phyloP scores from a whole-genome alignment of 2,329 filamentous ascomycete genomes.

The Xylaria sp. region DNA sequence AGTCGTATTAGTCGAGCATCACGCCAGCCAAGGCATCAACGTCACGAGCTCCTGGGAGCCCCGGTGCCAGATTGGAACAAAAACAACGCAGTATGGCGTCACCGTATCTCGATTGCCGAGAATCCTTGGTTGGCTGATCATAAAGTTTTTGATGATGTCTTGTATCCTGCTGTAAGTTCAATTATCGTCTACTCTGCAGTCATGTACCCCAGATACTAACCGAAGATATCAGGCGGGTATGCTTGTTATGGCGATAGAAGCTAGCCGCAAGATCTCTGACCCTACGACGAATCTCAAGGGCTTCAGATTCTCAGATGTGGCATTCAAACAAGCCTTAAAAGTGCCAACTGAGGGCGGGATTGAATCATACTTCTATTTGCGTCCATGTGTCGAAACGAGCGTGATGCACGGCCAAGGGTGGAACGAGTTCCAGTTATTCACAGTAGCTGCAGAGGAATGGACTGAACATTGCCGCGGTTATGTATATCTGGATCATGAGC shows the following conservation, averaged over 20 bases:
- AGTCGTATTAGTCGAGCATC: constrained; percentile 38
- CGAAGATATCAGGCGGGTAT: constrained; percentile 40
- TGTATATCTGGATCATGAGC: constrained; percentile 32
- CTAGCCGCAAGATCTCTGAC: constrained; percentile 40
- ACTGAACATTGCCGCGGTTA: constrained; percentile 36
- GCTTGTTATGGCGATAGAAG: constrained; percentile 47
- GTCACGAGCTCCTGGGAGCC: constrained; percentile 45
- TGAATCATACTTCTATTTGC: constrained; percentile 38
- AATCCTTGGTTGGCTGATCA: constrained; percentile 49
- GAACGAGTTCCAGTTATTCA: constrained; percentile 41
- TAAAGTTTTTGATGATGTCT: constrained; percentile 42
- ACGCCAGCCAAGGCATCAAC: constrained; percentile 36
- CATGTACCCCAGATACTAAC: constrained; percentile 8
- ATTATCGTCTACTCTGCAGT: background rate
- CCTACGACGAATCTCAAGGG: constrained; percentile 28
- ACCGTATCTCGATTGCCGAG: constrained; percentile 40
- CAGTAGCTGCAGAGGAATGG: constrained; percentile 35
- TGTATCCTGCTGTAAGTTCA: constrained; percentile 45
- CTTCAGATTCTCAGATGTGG: constrained; percentile 39
- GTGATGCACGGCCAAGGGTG: constrained; percentile 22
- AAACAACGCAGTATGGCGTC: constrained; percentile 45
- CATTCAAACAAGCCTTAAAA: constrained; percentile 36
- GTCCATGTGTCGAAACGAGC: constrained; percentile 18
- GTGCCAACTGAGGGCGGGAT: constrained; percentile 36
- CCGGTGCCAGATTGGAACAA: constrained; percentile 41